Evolutionary conservation across 2,329 filamentous ascomycete genomes (phyloP), one percentile per base, ranked within the genome.

Genomic region (Gyromitra esculenta): DNA sequence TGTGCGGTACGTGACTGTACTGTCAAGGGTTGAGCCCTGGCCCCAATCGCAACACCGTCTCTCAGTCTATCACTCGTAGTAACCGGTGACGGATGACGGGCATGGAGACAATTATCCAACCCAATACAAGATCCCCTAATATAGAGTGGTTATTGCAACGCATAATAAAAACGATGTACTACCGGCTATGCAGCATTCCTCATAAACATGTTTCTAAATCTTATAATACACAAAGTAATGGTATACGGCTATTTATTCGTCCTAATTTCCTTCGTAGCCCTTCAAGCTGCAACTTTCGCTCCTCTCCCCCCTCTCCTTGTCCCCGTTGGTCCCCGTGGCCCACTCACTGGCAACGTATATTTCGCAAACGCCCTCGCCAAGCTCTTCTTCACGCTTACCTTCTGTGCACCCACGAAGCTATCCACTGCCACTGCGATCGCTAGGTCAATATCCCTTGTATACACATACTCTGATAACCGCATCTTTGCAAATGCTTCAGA

Each of bases 401-500:
- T 99, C 84, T 99, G 96, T 81, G 92, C 96, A 77, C 92, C 93
- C 56, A 99, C 93, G 82, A 99, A 99, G 72, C 92, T 96, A 80
- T 98, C 94, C 1, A 99, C 93, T 0, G 96, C 97, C 5, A 99
- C 96, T 13, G 94, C 93, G 82, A 99, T 99, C 74, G 96, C 96
- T 56, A 96, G 93, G 84, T 99, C 96, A 81, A 99, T 97, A 82
- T 99, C 96, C 76, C 92, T 89, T 1, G 92, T 85, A 5, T 91
- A 91, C 84, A 95, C 97, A 86, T 97, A 98, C 80, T 99, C 96
- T 0, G 92, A 96, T n/a, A 99, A 87, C 13, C 96, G 91, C 96
- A 99, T 99, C 82, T 97, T 95, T 84, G 92, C 96, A 85, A 99
- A 99, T 0, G 94, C 86, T 84, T 99, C 96, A 73, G 91, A 91